A percentile compares a stretch with the other conserved stretches of the same genome.
These are phyloP conservation scores for Eruca vesicaria DNA, from an alignment of 441 rosid genomes.

Conservation along the genomic window DNA sequence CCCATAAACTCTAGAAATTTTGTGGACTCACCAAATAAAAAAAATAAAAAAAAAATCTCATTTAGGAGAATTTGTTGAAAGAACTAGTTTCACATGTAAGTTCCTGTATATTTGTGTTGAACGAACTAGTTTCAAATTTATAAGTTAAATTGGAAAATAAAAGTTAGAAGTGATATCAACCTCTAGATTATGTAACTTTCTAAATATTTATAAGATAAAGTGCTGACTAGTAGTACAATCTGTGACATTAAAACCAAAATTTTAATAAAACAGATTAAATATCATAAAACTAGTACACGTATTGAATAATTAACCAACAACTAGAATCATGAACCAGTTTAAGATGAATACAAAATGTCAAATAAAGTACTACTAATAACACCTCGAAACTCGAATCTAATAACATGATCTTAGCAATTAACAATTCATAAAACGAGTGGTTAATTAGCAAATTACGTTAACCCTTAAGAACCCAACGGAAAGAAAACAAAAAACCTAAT, in stretches of 20 bases:
- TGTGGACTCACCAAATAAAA: not conserved
- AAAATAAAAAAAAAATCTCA: not conserved
- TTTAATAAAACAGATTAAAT: not conserved
- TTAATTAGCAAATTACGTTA: conserved; percentile 28
- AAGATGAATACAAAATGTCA: not conserved
- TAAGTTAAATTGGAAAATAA: too few relatives aligned
- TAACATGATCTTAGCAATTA: conserved; percentile 18
- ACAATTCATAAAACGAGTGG: conserved; percentile 32
- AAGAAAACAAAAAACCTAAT: not conserved
- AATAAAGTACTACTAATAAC: not conserved
- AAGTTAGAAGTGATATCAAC: not conserved
- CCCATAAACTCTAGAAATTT: not conserved
- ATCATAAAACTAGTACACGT: not conserved
- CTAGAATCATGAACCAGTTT: too few relatives aligned
- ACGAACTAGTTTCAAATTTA: not conserved
- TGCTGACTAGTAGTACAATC: not conserved
- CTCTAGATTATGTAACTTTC: not conserved
- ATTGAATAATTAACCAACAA: not conserved
- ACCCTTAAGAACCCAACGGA: not conserved
- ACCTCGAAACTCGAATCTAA: conserved; percentile 17
- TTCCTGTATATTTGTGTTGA: too few relatives aligned
- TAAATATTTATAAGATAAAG: not conserved
- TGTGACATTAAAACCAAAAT: not conserved
- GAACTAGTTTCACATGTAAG: not conserved
- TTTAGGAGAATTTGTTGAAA: not conserved